These are phyloP conservation scores for Fraxinus quadrangulata DNA, from an alignment of 257 asterid species.

Conservation along the genomic window DNA sequence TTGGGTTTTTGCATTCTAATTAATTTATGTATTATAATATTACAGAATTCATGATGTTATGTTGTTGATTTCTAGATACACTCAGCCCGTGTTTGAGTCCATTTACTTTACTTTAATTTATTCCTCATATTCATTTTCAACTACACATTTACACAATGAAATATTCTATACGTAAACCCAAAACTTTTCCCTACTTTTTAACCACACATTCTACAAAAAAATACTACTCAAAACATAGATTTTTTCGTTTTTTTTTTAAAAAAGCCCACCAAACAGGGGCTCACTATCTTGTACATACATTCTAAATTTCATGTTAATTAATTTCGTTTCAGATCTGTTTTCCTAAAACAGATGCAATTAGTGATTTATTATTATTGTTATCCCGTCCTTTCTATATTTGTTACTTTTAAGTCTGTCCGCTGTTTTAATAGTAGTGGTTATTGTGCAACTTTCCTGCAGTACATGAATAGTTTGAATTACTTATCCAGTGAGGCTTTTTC, in stretches of 20 bases:
- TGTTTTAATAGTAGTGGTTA: constrained; percentile 31
- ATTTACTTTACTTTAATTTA: too few species aligned
- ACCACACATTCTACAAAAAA: too few species aligned
- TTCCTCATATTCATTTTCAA: too few species aligned
- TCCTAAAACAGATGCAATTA: constrained; percentile 11
- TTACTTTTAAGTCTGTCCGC: constrained; percentile 13
- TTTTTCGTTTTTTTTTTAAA: too few species aligned
- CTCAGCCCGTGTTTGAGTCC: neutral
- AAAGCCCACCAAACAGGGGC: too few species aligned
- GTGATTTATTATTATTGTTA: constrained; percentile 1
- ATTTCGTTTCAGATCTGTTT: neutral
- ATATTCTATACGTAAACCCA: too few species aligned
- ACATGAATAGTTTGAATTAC: constrained; percentile 85
- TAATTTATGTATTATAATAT: neutral
- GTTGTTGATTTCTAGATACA: neutral
- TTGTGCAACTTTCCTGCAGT: constrained; percentile 61
- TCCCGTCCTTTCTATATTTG: constrained; percentile 10
- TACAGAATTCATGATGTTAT: neutral
- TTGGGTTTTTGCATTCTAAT: neutral
- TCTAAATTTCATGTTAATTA: neutral
- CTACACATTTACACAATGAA: too few species aligned
- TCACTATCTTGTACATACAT: neutral
- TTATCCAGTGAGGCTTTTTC: constrained; percentile 79
- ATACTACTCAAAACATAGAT: too few species aligned
- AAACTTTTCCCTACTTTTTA: too few species aligned